phyloP scores from a whole-genome alignment of 768 basidiomycete genomes.

The Lyophyllum semitale region DNA sequence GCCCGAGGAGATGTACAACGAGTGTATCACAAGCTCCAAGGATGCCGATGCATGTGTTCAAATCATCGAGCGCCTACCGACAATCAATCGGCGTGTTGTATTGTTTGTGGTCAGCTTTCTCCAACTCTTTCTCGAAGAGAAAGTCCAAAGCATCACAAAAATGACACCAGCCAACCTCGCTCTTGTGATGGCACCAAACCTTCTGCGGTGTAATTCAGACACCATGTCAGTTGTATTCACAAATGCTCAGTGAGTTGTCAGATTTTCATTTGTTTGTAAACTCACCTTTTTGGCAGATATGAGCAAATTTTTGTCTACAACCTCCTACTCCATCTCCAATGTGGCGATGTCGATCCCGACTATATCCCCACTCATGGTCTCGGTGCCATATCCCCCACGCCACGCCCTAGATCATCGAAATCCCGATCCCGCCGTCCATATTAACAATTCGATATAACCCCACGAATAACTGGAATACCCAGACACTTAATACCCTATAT shows the following conservation, averaged over 20 bases:
- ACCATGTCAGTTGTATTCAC: slow-evolving; percentile 90
- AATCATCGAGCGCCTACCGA: slow-evolving; percentile 78
- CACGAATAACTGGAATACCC: neutral
- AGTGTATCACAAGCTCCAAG: slow-evolving; percentile 72
- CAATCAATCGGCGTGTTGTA: slow-evolving; percentile 83
- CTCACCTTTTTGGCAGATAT: slow-evolving; percentile 48
- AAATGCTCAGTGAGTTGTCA: slow-evolving; percentile 80
- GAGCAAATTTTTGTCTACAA: slow-evolving; percentile 90
- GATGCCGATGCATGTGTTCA: slow-evolving; percentile 71
- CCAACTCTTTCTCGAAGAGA: slow-evolving; percentile 83
- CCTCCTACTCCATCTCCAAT: slow-evolving; percentile 77
- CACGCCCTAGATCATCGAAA: slow-evolving; percentile 51
- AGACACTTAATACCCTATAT: slow-evolving; percentile 1
- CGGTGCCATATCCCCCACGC: slow-evolving; percentile 57
- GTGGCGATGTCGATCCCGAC: slow-evolving; percentile 71
- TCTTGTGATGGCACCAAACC: slow-evolving; percentile 89
- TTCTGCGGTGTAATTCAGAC: slow-evolving; percentile 83
- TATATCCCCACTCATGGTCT: slow-evolving; percentile 82
- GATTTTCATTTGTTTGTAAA: slow-evolving; percentile 1
- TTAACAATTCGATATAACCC: slow-evolving; percentile 8
- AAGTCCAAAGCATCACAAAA: slow-evolving; percentile 72
- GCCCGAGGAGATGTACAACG: slow-evolving; percentile 89
- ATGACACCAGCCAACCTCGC: slow-evolving; percentile 91
- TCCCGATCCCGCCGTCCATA: slow-evolving; percentile 53
- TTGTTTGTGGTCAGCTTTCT: slow-evolving; percentile 89